Base-by-base conservation (phyloP, 1,284 basidiomycete species). In the Takashimella koratensis region DNA sequence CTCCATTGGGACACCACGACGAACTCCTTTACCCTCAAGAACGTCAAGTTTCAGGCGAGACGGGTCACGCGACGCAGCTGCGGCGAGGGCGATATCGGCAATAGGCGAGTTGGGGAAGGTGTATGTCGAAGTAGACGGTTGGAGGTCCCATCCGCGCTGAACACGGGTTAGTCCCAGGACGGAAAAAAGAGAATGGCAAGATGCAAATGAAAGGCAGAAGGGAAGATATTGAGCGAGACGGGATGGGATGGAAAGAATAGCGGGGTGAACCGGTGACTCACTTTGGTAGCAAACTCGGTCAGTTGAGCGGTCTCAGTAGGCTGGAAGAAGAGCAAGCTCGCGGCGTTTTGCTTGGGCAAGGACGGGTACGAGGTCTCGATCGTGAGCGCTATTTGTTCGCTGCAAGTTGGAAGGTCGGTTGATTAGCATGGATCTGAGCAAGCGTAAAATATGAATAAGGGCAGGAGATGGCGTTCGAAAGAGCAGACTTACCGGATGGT, bases 361-460 rank as follows among this genome's bases (percentile, higher is more conserved):
- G 74, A 74, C 2, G 67, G 63, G 52, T 77, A 77, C 10, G 73
- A 75, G 13, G 74, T 68, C 58, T 75, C 71, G 54, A 77, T 70
- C 4, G 75, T 76, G 39, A 73, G 66, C 3, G 75, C 75, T 45
- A 77, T 77, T 63, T 77, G 74, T 42, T 68, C 65, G 45, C 74
- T 73, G 54, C 8, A 16, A 25, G 36, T 39, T n/a, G 8, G 26
- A 23, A 39, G 12, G 19, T 19, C 42, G 19, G 42, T 19, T 19
- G 23, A 40, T 30, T 8, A 30, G 6, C 30, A 8, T 16, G 30
- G 10, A 36, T 36, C 16, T 36, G 16, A 43, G 12, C 20, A 8
- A 19, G 26, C 3, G 23, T 43, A 12, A 3, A 22, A 47, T 20
- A n/a, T 10, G 22, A 12, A 4, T 6, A 8, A 21, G 20, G 26